These are phyloP conservation scores for Cytospora paraplurivora DNA, from an alignment of 2,329 filamentous ascomycete genomes.

Conservation along the genomic window DNA sequence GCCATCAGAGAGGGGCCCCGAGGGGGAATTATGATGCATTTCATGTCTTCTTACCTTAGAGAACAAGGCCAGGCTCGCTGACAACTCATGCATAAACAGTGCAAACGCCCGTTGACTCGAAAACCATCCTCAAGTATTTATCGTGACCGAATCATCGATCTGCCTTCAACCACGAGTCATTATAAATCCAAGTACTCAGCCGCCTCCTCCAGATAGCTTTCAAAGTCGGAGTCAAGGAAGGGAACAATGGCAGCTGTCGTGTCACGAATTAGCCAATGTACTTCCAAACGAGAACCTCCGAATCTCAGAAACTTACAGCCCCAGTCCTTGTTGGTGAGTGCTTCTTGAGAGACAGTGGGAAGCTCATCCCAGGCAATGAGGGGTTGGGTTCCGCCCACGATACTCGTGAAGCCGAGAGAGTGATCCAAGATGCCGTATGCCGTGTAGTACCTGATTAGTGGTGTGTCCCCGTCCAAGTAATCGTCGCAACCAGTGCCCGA, in stretches of 20 bases:
- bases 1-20: neutral
- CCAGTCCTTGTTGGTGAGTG: conserved; percentile 44
- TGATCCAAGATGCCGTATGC: conserved; percentile 39
- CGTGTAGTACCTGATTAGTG: conserved; percentile 40
- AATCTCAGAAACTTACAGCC: conserved; percentile 31
- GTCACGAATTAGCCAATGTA: neutral
- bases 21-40: neutral
- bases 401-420: conserved; percentile 40
- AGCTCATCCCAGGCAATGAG: conserved; percentile 49
- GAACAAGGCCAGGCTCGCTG: neutral
- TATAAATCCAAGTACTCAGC: conserved; percentile 5
- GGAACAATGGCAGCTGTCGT: conserved; percentile 41
- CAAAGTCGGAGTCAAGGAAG: conserved; percentile 38
- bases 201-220: conserved; percentile 29
- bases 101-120: neutral
- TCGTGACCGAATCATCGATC: neutral
- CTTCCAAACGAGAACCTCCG: neutral
- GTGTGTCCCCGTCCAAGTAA: conserved; percentile 31
- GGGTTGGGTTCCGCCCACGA: conserved; percentile 42
- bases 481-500: conserved; percentile 26
- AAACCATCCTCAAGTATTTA: neutral
- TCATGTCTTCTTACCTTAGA: neutral
- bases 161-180: neutral
- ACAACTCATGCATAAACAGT: neutral
- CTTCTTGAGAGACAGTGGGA: conserved; percentile 38